Evolutionary conservation across 2,329 filamentous ascomycete genomes (phyloP).

Genomic region (Zarea fungicola): DNA sequence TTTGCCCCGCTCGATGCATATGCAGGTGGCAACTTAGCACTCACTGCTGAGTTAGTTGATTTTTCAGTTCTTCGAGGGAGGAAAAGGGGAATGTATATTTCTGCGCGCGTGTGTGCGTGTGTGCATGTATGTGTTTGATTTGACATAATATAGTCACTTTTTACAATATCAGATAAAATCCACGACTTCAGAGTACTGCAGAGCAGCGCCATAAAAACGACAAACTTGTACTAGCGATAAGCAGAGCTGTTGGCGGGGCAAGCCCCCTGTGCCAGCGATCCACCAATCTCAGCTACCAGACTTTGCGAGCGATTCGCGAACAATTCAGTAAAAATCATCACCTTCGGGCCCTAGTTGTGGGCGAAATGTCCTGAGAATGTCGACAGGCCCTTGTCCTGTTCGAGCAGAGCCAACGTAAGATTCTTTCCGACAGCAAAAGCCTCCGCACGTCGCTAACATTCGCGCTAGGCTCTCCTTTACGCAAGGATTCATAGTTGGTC

Average conservation of each 20-base stretch:
- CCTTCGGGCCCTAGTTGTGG: not conserved
- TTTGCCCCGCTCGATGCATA: conserved; percentile 13
- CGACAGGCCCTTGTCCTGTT: conserved; percentile 36
- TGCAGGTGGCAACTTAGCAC: not conserved
- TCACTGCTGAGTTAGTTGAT: too few relatives aligned
- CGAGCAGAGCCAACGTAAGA: conserved; percentile 43
- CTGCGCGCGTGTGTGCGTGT: too few relatives aligned
- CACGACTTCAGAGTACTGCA: too few relatives aligned
- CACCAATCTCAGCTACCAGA: conserved; percentile 13
- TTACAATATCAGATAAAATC: too few relatives aligned
- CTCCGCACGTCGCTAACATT: not conserved
- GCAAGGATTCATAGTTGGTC: conserved; percentile 86
- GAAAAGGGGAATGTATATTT: too few relatives aligned
- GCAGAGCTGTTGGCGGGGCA: not conserved
- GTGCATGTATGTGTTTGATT: too few relatives aligned
- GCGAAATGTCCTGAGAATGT: conserved; percentile 26
- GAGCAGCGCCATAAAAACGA: too few relatives aligned
- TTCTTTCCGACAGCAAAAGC: not conserved
- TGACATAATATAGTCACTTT: too few relatives aligned
- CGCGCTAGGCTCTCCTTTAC: conserved; percentile 74
- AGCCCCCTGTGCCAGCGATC: conserved; percentile 1
- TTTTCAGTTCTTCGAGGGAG: too few relatives aligned
- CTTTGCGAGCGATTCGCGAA: not conserved
- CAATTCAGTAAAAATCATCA: not conserved
- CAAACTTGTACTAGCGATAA: not conserved